Percentiles rank a stretch among this genome's conserved stretches.
Conservation (phyloP, 805 yeast species). For the Yamadazyma sp. region DNA sequence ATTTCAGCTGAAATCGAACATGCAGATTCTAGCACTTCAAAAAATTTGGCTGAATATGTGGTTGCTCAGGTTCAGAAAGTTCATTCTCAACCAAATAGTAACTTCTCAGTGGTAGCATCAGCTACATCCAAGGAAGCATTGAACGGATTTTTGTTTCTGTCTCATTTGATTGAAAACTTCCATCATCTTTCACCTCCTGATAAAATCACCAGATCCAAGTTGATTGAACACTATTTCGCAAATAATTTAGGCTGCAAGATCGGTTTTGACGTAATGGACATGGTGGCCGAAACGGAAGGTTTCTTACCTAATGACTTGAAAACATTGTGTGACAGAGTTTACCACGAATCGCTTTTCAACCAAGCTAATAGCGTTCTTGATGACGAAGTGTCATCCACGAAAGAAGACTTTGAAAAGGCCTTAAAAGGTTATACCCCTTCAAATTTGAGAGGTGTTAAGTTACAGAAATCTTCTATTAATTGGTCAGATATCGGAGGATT, state of each 20-base stretch:
- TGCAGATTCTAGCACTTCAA: constrained; percentile 58
- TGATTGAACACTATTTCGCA: constrained; percentile 43
- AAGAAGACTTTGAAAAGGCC: constrained; percentile 51
- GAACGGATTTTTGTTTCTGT: constrained; percentile 58
- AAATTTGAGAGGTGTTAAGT: constrained; percentile 79
- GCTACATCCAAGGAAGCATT: constrained; percentile 64
- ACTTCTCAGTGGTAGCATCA: constrained; percentile 60
- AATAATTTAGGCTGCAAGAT: constrained; percentile 32
- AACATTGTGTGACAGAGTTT: constrained; percentile 67
- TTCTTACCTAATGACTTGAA: constrained; percentile 81
- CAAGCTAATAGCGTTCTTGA: constrained; percentile 12
- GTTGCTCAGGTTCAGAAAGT: constrained; percentile 44
- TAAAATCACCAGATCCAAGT: constrained; percentile 53
- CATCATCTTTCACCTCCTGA: constrained; percentile 67
- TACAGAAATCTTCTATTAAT: constrained; percentile 69
- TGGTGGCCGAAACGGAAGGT: constrained; percentile 77
- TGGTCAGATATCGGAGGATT: constrained; percentile 95
- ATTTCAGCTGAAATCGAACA: constrained; percentile 65
- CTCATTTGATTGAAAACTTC: constrained; percentile 68
- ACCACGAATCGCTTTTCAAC: constrained; percentile 47
- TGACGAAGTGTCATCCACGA: constrained; percentile 20
- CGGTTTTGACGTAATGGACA: constrained; percentile 42
- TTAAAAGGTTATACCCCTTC: constrained; percentile 75
- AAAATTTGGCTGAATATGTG: constrained; percentile 65
- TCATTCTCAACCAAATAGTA: constrained; percentile 41